Percentiles rank a stretch among this genome's conserved stretches.
Evolutionary conservation across 768 basidiomycete species (phyloP).

Genomic region (Lyophyllum decastes): DNA sequence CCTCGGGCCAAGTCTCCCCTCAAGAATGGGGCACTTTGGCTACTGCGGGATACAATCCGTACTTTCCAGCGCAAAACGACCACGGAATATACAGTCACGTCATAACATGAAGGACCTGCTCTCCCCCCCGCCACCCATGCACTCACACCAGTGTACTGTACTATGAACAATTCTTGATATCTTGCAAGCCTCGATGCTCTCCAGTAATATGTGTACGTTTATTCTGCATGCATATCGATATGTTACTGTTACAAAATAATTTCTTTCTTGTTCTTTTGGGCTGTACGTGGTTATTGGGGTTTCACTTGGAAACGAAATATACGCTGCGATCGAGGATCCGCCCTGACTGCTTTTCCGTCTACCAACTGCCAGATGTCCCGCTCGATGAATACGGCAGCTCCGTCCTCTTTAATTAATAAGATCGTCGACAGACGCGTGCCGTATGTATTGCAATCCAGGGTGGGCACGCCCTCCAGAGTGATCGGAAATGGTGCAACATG

Average conservation of each 20-base stretch:
- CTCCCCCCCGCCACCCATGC: slow-evolving; percentile 10
- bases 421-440: slow-evolving; percentile 78
- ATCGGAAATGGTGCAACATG: slow-evolving; percentile 55
- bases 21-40: slow-evolving; percentile 65
- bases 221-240: slow-evolving; percentile 10
- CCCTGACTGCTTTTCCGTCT: slow-evolving; percentile 39
- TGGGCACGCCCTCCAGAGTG: slow-evolving; percentile 27
- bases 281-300: slow-evolving; percentile 2
- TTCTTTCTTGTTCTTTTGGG: slow-evolving; percentile 2
- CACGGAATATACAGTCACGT: slow-evolving; percentile 59
- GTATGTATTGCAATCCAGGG: slow-evolving; percentile 35
- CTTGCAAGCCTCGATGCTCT: slow-evolving; percentile 6
- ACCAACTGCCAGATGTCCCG: slow-evolving; percentile 63
- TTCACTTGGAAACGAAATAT: slow-evolving; percentile 48
- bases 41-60: slow-evolving; percentile 61
- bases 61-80: slow-evolving; percentile 61
- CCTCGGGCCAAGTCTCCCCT: slow-evolving; percentile 49
- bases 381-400: slow-evolving; percentile 68
- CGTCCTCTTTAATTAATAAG: slow-evolving; percentile 61
- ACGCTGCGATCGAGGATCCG: slow-evolving; percentile 46
- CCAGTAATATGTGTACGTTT: slow-evolving; percentile 9
- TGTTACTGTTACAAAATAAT: slow-evolving; percentile 21
- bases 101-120: slow-evolving; percentile 42
- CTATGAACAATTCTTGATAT: slow-evolving; percentile 19
- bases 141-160: slow-evolving; percentile 3